These are phyloP conservation scores for Polyporus tsugae DNA, from an alignment of 1,284 basidiomycete genomes.

Conservation along the genomic window DNA sequence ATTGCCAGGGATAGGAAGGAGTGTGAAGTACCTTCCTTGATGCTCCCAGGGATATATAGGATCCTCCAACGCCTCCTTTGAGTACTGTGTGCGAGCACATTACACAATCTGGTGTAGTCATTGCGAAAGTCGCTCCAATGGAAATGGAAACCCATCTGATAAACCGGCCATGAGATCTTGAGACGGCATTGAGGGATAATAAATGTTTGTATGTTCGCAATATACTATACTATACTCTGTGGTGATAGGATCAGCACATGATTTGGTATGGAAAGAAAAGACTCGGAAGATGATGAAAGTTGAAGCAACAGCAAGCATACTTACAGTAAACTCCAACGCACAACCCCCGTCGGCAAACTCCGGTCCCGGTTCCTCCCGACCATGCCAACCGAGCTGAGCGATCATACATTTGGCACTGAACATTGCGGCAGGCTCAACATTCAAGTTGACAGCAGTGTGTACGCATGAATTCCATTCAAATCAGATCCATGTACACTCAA, in stretches of 20 bases:
- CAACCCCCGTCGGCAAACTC: too few species aligned
- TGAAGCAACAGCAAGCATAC: too few species aligned
- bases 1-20: background rate
- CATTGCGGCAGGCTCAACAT: too few species aligned
- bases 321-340: too few species aligned
- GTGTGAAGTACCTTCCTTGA: background rate
- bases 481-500: background rate
- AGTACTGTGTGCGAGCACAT: background rate
- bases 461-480: background rate
- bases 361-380: too few species aligned
- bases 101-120: background rate
- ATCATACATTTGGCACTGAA: too few species aligned
- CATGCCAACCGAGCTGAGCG: too few species aligned
- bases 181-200: background rate
- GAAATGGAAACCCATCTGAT: background rate
- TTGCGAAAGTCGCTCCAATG: background rate
- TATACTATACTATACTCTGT: too few species aligned
- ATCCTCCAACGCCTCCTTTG: background rate
- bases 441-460: too few species aligned
- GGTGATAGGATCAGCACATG: background rate
- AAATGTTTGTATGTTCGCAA: too few species aligned
- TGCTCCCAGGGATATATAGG: conserved; percentile 1
- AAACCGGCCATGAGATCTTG: background rate
- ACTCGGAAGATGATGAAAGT: too few species aligned
- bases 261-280: too few species aligned